Base-by-base conservation (phyloP, 169 alveolate species). In the Eimeria mitis region DNA sequence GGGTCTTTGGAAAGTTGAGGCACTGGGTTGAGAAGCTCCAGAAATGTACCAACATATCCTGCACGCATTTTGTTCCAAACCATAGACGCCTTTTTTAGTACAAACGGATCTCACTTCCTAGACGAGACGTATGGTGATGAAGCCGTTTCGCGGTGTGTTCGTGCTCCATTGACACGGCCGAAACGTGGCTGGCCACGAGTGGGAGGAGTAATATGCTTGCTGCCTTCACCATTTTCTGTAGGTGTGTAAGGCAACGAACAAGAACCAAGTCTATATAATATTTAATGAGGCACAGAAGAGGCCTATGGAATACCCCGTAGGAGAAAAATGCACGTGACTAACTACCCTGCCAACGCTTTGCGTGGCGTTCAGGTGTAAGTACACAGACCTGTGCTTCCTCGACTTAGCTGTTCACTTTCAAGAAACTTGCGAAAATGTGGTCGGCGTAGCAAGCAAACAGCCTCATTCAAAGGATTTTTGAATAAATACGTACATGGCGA, bases 121-220 rank as follows among this genome's bases (percentile, higher is more conserved):
- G 92, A 40, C 92, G 92, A 49, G 92, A 61, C 28, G 92, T 19
- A 40, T 87, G 92, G 81, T 87, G 92, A 63, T 87, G 92, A 37
- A 87, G 92, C 44, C 92, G 92, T 31, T 87, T 61, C 92, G 92
- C 52, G 44, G 92, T 87, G 63, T 87, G 92, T 42, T 87, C 92
- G 54, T 87, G 92, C 81, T 87, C 92, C 78, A 87, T 87, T 63
- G 92, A 87, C 78, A 87, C 92, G 68, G 92, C 92, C 92, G 92
- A 87, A 25, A 87, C 92, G 44, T 87, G 92, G 92, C 92, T 65
- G 75, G 92, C 92, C 81, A 87, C 63, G 81, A 87, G 92, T 63
- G 92, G 92, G 14, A 87, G 92, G 49, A 87, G 92, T 59, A 87
- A 34, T 28, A 59, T 49, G 91, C 91, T 87, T 34, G 90, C 90